Percentiles rank a stretch among this genome's conserved stretches.
phyloP scores from a whole-genome alignment of 176 grass and related monocot genomes.

The Echinochloa phyllopogon region DNA sequence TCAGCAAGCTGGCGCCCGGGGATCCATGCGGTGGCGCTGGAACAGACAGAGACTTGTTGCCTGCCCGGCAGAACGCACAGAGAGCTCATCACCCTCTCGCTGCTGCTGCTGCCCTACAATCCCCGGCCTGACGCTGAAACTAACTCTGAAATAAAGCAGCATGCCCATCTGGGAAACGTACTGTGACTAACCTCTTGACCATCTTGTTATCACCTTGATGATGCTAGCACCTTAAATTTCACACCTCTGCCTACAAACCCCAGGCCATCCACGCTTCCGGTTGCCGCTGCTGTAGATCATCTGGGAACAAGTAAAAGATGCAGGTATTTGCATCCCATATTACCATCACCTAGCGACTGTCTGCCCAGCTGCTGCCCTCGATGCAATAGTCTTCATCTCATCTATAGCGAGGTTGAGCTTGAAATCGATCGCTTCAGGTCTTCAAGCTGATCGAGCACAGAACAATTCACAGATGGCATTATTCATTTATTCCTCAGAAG shows the following conservation, averaged over 20 bases:
- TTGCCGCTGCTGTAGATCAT: constrained; percentile 73
- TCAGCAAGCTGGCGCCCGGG: no score
- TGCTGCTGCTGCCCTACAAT: no score
- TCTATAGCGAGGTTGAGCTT: constrained; percentile 54
- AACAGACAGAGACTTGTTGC: no score
- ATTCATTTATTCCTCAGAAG: not conserved
- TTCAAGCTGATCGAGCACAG: constrained; percentile 66
- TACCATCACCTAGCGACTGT: constrained; percentile 35
- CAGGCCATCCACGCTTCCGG: constrained; percentile 72
- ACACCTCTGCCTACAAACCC: constrained; percentile 92
- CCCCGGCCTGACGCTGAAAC: no score
- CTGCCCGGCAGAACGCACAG: no score
- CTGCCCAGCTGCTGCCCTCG: constrained; percentile 30
- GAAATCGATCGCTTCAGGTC: constrained; percentile 71
- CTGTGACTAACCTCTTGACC: no score
- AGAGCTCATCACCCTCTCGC: no score
- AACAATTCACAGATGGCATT: constrained; percentile 33
- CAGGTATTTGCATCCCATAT: constrained; percentile 37
- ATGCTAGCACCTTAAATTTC: constrained; percentile 61
- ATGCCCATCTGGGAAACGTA: no score
- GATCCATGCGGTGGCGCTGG: no score
- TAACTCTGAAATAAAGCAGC: no score
- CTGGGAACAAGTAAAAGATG: constrained; percentile 66
- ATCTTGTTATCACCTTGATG: not conserved
- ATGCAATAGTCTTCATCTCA: constrained; percentile 56